A percentile compares a stretch with the other conserved stretches of the same genome.
phyloP scores from a whole-genome alignment of 352 stramenopile species.

The Pythium biforme region DNA sequence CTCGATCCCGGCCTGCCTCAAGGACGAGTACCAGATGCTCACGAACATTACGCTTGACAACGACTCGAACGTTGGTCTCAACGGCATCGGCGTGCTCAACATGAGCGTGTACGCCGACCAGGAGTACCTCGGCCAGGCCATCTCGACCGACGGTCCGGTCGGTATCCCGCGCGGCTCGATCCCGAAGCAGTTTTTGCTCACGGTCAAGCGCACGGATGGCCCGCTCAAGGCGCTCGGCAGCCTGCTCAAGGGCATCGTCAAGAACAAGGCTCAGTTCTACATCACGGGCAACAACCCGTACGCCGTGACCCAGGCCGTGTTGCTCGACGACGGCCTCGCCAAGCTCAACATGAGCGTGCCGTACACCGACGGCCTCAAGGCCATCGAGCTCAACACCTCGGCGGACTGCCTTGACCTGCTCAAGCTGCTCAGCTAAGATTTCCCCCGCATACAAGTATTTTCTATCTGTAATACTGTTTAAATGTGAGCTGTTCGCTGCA shows the following conservation, averaged over 20 bases:
- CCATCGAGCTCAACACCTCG: conserved; percentile 76
- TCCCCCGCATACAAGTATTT: neutral
- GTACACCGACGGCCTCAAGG: conserved; percentile 30
- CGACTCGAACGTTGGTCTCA: conserved; percentile 42
- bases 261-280: conserved; percentile 41
- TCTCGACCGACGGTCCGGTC: conserved; percentile 20
- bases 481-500: neutral
- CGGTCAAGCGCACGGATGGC: conserved; percentile 22
- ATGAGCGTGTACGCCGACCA: conserved; percentile 64
- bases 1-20: conserved; percentile 38
- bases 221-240: conserved; percentile 9
- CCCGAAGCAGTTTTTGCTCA: conserved; percentile 20
- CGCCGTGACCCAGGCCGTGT: conserved; percentile 18
- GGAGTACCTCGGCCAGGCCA: conserved; percentile 59
- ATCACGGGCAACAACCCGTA: conserved; percentile 49
- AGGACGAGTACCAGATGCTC: conserved; percentile 44
- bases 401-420: conserved; percentile 86
- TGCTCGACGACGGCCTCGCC: conserved; percentile 20
- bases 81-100: conserved; percentile 65
- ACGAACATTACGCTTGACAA: conserved; percentile 68
- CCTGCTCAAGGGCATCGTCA: conserved; percentile 59
- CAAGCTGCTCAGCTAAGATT: conserved; percentile 50
- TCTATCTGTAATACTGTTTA: neutral
- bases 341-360: conserved; percentile 69
- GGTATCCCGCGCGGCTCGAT: conserved; percentile 19